Conservation (phyloP, 164 flowering plant species). For the Tinospora cordifolia region DNA sequence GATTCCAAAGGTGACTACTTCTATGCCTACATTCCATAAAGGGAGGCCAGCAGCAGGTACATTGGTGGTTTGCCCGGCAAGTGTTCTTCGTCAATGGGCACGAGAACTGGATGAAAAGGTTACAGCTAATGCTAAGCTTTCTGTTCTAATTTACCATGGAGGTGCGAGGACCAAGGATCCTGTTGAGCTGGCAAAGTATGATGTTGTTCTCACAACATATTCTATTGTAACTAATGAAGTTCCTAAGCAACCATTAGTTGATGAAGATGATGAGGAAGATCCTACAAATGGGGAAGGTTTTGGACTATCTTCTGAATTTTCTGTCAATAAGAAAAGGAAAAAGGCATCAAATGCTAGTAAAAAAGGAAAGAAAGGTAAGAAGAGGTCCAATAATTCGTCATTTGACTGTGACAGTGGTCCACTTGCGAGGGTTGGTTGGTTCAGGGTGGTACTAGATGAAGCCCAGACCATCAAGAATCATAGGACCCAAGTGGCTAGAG, state of each 20-base stretch:
- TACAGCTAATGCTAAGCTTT: slow-evolving; percentile 50
- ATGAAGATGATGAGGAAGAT: slow-evolving; percentile 76
- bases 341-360: slow-evolving; percentile 33
- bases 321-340: slow-evolving; percentile 57
- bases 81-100: slow-evolving; percentile 94
- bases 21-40: slow-evolving; percentile 28
- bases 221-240: slow-evolving; percentile 88
- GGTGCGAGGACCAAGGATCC: slow-evolving; percentile 76
- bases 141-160: slow-evolving; percentile 81
- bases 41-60: slow-evolving; percentile 84
- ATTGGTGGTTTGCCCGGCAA: slow-evolving; percentile 94
- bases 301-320: slow-evolving; percentile 61
- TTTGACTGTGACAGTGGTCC: slow-evolving; percentile 54
- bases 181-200: slow-evolving; percentile 67
- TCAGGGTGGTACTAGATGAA: slow-evolving; percentile 88
- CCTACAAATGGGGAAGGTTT: slow-evolving; percentile 44
- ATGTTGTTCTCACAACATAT: slow-evolving; percentile 93
- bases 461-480: slow-evolving; percentile 97
- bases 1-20: slow-evolving; percentile 29
- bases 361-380: slow-evolving; percentile 60
- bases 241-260: slow-evolving; percentile 80
- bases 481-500: slow-evolving; percentile 91
- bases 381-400: slow-evolving; percentile 35
- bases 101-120: slow-evolving; percentile 85
- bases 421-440: slow-evolving; percentile 83